Conservation (phyloP, 2,329 filamentous ascomycete genomes). For the Macrophomina pseudophaseolina region DNA sequence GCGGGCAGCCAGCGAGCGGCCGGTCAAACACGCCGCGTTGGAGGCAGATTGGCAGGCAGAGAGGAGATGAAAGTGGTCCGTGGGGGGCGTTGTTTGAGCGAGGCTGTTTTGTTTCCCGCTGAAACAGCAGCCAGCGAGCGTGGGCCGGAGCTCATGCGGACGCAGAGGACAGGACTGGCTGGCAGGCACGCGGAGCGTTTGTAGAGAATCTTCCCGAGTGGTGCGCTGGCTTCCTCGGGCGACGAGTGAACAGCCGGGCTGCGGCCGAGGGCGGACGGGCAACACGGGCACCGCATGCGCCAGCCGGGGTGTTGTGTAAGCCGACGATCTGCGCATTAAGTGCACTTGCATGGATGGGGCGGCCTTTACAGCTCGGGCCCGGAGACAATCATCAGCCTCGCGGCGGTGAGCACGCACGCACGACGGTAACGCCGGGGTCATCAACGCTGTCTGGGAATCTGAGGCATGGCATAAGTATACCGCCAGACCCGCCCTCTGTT, state of each 20-base stretch:
- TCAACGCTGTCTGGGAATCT: conserved; percentile 22
- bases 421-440: conserved; percentile 25
- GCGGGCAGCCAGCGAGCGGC: neutral
- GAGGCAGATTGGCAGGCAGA: neutral
- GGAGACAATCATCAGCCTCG: conserved; percentile 25
- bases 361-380: conserved; percentile 24
- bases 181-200: conserved; percentile 13
- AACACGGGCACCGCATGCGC: conserved; percentile 16
- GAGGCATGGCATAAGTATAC: conserved; percentile 26
- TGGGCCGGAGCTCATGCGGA: neutral
- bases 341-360: conserved; percentile 21
- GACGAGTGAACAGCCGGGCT: conserved; percentile 15
- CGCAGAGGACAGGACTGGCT: neutral
- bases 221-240: conserved; percentile 18
- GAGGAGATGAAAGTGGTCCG: conserved; percentile 16
- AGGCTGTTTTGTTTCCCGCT: conserved; percentile 23
- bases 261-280: conserved; percentile 22
- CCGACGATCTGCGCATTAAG: conserved; percentile 22
- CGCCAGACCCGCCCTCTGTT: conserved; percentile 21
- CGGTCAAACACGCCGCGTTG: conserved; percentile 11
- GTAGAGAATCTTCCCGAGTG: conserved; percentile 13
- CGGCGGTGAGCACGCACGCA: conserved; percentile 25
- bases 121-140: neutral
- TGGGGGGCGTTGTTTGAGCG: conserved; percentile 17
- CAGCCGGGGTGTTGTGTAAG: conserved; percentile 23